These are phyloP conservation scores for Cryphonectria nitschkei DNA, from an alignment of 2,329 filamentous ascomycete genomes.

Conservation along the genomic window DNA sequence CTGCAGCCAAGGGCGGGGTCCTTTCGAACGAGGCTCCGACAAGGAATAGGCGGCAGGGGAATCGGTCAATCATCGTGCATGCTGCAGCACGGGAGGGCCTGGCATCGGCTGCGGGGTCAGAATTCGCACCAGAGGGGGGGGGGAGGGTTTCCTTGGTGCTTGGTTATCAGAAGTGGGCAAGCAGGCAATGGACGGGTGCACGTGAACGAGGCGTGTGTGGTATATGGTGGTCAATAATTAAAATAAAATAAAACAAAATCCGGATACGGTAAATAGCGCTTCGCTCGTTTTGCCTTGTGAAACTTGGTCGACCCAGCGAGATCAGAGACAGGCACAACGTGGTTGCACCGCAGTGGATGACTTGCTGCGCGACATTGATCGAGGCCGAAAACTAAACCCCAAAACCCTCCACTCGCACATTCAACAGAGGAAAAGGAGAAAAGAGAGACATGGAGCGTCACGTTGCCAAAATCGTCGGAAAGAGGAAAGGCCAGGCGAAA, in stretches of 20 bases:
- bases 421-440: neutral
- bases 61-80: slow-evolving; percentile 13
- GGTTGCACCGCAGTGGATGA: slow-evolving; percentile 11
- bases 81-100: neutral
- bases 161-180: neutral
- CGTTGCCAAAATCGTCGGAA: neutral
- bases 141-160: neutral
- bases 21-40: neutral
- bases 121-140: neutral
- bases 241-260: neutral
- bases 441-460: neutral
- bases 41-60: neutral
- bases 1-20: neutral
- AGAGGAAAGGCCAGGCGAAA: neutral
- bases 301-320: neutral
- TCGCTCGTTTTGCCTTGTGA: neutral
- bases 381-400: neutral
- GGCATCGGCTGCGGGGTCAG: slow-evolving; percentile 6
- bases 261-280: neutral
- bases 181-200: neutral
- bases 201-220: neutral
- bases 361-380: slow-evolving; percentile 11
- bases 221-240: neutral
- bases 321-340: slow-evolving; percentile 11
- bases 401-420: neutral